A percentile compares a stretch with the other conserved stretches of the same genome.
Evolutionary conservation across 2,329 filamentous ascomycete genomes (phyloP).

Genomic region (Arthrobotrys sphaeroides): DNA sequence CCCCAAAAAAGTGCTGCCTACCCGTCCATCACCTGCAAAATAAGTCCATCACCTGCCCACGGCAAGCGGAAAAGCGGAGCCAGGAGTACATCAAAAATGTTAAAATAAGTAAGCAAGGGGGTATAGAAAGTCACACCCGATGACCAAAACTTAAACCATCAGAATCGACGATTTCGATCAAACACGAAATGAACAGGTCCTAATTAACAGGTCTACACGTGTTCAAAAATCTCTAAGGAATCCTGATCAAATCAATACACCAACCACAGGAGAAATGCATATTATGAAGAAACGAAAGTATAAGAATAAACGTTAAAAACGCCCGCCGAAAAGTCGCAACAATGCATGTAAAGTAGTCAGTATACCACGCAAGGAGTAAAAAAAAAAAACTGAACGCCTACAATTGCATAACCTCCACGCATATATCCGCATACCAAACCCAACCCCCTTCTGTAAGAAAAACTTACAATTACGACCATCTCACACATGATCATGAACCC

Average conservation of each 20-base stretch:
- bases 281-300: background rate
- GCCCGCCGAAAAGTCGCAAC: background rate
- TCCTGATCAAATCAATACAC: background rate
- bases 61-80: background rate
- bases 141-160: no score
- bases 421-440: background rate
- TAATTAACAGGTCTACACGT: no score
- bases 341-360: background rate
- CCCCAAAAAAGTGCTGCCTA: background rate
- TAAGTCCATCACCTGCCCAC: no score
- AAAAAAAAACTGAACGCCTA: no score
- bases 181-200: background rate
- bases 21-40: background rate
- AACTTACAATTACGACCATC: background rate
- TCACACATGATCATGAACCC: background rate
- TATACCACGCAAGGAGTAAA: no score
- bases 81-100: background rate
- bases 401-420: background rate
- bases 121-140: background rate
- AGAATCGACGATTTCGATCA: background rate
- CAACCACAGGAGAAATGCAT: background rate
- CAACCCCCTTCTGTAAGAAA: background rate
- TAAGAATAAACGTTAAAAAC: background rate
- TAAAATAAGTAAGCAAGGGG: constrained; percentile 2
- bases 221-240: no score